Percentiles rank a stretch among this genome's conserved stretches.
phyloP scores from a whole-genome alignment of 371 early-diverging fungal species.

The Lichtheimia ramosa region DNA sequence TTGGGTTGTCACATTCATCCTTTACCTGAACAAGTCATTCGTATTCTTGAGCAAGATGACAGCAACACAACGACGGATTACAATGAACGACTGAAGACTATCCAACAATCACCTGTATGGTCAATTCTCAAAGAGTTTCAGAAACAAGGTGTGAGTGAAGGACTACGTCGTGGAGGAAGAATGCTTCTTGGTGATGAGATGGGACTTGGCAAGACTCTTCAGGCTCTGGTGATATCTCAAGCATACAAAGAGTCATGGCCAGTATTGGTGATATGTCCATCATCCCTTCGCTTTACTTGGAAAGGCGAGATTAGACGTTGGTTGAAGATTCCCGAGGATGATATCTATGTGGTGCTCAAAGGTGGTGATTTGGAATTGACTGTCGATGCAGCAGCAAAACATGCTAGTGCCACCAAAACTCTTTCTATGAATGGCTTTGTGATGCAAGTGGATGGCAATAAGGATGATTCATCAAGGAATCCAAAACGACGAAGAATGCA shows the following conservation, averaged over 20 bases:
- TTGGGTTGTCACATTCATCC: background rate
- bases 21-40: constrained; percentile 1
- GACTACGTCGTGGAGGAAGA: constrained; percentile 44
- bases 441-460: too few relatives aligned
- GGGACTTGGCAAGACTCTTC: constrained; percentile 95
- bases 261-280: constrained; percentile 63
- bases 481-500: too few relatives aligned
- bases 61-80: constrained; percentile 2
- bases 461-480: too few relatives aligned
- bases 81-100: constrained; percentile 16
- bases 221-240: constrained; percentile 70
- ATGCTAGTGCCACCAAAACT: background rate
- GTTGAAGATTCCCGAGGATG: constrained; percentile 31
- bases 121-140: constrained; percentile 46
- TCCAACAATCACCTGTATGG: constrained; percentile 16
- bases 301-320: constrained; percentile 47
- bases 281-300: constrained; percentile 59
- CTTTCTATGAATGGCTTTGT: too few relatives aligned
- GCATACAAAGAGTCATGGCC: constrained; percentile 60
- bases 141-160: constrained; percentile 50
- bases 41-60: background rate
- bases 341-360: constrained; percentile 34
- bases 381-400: background rate
- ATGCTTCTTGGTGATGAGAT: constrained; percentile 95
- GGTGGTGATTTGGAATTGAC: background rate